Base-by-base conservation (phyloP, 306 rosid genomes). In the Heteromeles arbutifolia region DNA sequence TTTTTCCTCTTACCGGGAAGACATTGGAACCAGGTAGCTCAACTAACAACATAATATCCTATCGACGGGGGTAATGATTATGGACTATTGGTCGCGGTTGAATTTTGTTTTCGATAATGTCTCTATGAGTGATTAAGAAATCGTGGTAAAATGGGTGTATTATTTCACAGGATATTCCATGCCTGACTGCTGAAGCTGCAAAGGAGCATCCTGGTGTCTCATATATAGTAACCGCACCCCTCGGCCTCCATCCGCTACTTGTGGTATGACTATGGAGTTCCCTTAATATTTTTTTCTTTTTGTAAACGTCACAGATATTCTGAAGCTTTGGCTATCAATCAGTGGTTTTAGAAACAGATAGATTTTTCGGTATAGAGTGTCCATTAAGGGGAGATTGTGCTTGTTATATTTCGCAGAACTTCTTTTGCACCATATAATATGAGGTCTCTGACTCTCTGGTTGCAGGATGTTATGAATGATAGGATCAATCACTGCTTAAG, bases 1-100 rank as follows among this genome's bases (percentile, higher is more conserved):
- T 95, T 95, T 85, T 95, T 95, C 79, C 93, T 95, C 73, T 84
- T 86, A 66, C 98, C 98, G 3, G 97, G 98, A 62, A 87, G 96
- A 74, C 97, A 92, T 65, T 95, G 97, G 97, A 82, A 79, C 78
- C 88, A 89, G 97, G 97, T 91, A 81, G 59, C 78, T 72, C 53
- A 57, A 58, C 53, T 48, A 1, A 48, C 53, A 0, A 15, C 77
- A 24, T 65, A 43, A 57, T 59, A 74, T 58, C 69, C 15, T 61
- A 21, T 72, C 17, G 43, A 45, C 26, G 25, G 18, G 31, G 18
- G 2, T 32, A 65, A 4, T 32, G 8, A 32, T 32, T 1, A 6
- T 32, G 1, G 3, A 4, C 2, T 8, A 19, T 8, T 15, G 21
- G 11, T 6, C n/a, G 18, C 25, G 7, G 50, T 67, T 39, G 65